phyloP scores from a whole-genome alignment of 768 basidiomycete genomes.

The Amyloporia xantha region DNA sequence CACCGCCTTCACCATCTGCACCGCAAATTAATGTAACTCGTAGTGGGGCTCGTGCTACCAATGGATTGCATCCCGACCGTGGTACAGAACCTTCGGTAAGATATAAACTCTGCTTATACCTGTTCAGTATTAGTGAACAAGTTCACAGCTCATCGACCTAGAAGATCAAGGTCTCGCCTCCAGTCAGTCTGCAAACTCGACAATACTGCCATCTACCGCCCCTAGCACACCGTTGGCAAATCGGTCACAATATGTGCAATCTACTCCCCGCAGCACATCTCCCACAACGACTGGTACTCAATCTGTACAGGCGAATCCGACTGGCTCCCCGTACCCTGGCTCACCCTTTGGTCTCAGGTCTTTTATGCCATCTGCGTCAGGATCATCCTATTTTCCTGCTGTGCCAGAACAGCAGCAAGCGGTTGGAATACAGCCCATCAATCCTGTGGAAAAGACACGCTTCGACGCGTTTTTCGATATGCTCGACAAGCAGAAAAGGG shows the following conservation, averaged over 20 bases:
- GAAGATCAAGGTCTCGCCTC: not conserved
- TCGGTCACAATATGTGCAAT: too few relatives aligned
- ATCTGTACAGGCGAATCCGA: too few relatives aligned
- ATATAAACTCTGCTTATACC: not conserved
- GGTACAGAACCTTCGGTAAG: not conserved
- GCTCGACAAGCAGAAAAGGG: conserved; percentile 70
- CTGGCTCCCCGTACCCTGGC: not conserved
- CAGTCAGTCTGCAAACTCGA: not conserved
- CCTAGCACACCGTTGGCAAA: too few relatives aligned
- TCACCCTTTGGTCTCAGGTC: not conserved
- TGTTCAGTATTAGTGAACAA: not conserved
- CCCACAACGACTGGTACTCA: too few relatives aligned
- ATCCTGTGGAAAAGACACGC: conserved; percentile 65
- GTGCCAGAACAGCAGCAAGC: conserved; percentile 1
- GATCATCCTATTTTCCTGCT: not conserved
- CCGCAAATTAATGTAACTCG: not conserved
- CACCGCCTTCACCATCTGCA: not conserved
- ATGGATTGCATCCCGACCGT: too few relatives aligned
- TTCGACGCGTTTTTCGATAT: conserved; percentile 75
- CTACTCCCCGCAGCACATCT: too few relatives aligned
- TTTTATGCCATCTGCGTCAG: not conserved
- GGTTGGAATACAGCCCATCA: conserved; percentile 72
- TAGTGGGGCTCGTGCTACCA: too few relatives aligned
- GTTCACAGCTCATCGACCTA: not conserved
- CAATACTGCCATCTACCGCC: not conserved